phyloP scores from a whole-genome alignment of 169 alveolate species.

The Eimeria praecox region DNA sequence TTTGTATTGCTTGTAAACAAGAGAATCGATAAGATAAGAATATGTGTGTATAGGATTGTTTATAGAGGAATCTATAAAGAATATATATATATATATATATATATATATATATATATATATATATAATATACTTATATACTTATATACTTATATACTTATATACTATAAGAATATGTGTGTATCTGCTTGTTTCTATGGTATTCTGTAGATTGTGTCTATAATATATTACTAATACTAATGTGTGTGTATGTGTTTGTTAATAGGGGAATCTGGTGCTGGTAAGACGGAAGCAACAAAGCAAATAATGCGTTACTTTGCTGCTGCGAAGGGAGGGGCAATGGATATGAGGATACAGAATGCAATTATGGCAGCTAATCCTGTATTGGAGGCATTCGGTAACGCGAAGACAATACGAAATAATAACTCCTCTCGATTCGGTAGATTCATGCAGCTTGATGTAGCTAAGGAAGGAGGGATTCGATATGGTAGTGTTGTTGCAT shows the following conservation, averaged over 20 bases:
- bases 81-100: neutral
- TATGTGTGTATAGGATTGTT: too few relatives aligned
- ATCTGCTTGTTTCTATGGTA: neutral
- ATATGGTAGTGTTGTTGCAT: constrained; percentile 83
- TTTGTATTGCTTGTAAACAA: too few relatives aligned
- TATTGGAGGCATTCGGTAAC: constrained; percentile 95
- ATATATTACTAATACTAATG: too few relatives aligned
- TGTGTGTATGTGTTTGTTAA: neutral
- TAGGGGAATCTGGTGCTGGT: constrained; percentile 99
- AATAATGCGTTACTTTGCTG: constrained; percentile 83
- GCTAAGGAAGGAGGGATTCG: constrained; percentile 83
- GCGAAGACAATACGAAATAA: constrained; percentile 95
- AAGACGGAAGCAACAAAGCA: constrained; percentile 98
- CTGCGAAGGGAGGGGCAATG: constrained; percentile 82
- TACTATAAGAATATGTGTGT: neutral
- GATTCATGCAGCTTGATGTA: constrained; percentile 96
- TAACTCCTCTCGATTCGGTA: constrained; percentile 96
- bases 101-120: neutral
- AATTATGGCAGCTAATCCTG: constrained; percentile 94
- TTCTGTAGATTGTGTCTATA: neutral
- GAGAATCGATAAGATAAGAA: too few relatives aligned
- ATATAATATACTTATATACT: neutral
- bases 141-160: neutral
- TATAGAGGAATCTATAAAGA: too few relatives aligned
- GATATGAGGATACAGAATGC: constrained; percentile 85